Percentiles rank a stretch among this genome's conserved stretches.
These are phyloP conservation scores for Cadophora sp. DNA, from an alignment of 2,329 filamentous ascomycete genomes.

Conservation along the genomic window DNA sequence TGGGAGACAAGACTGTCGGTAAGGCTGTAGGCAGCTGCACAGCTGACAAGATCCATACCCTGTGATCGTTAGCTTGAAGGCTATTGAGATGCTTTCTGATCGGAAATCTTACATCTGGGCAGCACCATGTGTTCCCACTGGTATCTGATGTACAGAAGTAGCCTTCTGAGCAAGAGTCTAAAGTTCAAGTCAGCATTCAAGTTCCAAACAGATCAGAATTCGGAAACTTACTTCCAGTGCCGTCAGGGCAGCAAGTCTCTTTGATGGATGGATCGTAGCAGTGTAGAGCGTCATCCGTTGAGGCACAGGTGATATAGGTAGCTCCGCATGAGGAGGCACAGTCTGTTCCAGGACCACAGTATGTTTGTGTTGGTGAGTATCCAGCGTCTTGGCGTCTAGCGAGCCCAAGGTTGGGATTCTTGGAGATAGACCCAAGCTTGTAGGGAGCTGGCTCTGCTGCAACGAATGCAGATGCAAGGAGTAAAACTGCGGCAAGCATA, in stretches of 20 bases:
- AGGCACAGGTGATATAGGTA: constrained; percentile 56
- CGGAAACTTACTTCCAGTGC: constrained; percentile 51
- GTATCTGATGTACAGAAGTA: constrained; percentile 68
- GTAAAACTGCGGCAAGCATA: constrained; percentile 37
- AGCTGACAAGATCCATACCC: constrained; percentile 57
- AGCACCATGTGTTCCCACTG: constrained; percentile 62
- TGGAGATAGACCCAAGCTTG: constrained; percentile 48
- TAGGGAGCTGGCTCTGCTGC: constrained; percentile 46
- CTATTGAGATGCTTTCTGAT: neutral
- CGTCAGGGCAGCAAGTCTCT: constrained; percentile 64
- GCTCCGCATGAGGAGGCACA: constrained; percentile 63
- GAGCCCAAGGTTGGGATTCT: constrained; percentile 50
- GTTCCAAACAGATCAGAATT: neutral
- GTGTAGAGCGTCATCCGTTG: constrained; percentile 57
- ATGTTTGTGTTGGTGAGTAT: constrained; percentile 56
- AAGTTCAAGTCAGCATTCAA: neutral
- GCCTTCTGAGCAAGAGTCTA: constrained; percentile 61
- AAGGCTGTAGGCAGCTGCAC: constrained; percentile 57
- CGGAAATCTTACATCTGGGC: constrained; percentile 54
- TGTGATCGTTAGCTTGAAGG: constrained; percentile 19
- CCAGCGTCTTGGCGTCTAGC: constrained; percentile 51
- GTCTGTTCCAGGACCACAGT: constrained; percentile 56
- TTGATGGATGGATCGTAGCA: constrained; percentile 61
- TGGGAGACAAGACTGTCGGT: constrained; percentile 51
- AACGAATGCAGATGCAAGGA: constrained; percentile 41